Evolutionary conservation across 441 rosid genomes (phyloP), one percentile per base, ranked within the genome.

Genomic region (Cnidoscolus chayamansa): DNA sequence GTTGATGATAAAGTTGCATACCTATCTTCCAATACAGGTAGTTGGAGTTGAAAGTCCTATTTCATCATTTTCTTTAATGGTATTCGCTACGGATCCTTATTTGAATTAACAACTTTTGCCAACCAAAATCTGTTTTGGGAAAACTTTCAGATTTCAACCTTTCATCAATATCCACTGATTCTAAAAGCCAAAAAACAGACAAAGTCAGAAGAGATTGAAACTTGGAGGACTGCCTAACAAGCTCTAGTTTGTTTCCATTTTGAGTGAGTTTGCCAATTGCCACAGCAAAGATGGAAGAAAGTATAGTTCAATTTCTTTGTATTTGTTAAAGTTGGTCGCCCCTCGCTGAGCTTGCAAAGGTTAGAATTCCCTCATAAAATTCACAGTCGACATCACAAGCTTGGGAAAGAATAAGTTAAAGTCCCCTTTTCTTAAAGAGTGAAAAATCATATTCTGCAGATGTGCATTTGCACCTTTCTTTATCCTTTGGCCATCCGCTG

Each of bases 401-500:
- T 25, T 25, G 25, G 25, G 25, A 25, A 25, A 25, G 25, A 25
- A 25, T 25, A 25, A 25, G 25, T 25, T 25, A 25, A 25, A 68
- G 37, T 40, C 40, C 56, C 68, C 45, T 20, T 25, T 25, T 25
- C 19, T 31, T 19, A 32, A 37, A 0, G 32, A 16, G 54, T 64
- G 55, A 25, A 25, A 61, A 7, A 12, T 40, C 45, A 5, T 11
- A 54, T 53, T 55, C 55, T 45, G 47, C 6, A 15, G 54, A 54
- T 15, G 31, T 15, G 25, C 16, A 16, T 63, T 32, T 20, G 2
- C 13, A 17, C 6, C 45, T 63, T 37, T 35, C 51, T 59, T 35
- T 13, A 63, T 54, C 75, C n/a, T 63, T 31, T 19, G 35, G 68
- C 35, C 51, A 40, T 62, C 74, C 25, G 40, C 11, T 50, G 50